Conservation (phyloP, 2,329 filamentous ascomycete species). For the Neopestalotiopsis rosae region DNA sequence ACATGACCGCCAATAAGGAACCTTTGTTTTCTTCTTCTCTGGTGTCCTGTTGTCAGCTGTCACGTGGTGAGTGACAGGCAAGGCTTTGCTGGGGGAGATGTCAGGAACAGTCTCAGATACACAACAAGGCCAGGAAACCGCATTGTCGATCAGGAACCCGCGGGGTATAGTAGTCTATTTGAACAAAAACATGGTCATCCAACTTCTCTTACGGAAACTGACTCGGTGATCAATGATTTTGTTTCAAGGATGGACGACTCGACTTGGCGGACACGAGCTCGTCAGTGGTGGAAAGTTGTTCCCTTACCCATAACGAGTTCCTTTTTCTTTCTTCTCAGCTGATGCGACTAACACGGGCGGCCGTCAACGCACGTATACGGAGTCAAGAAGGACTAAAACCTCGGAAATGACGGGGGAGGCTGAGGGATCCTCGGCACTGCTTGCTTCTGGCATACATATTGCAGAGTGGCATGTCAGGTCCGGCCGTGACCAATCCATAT, state of each 20-base stretch:
- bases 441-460: background rate
- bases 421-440: background rate
- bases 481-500: background rate
- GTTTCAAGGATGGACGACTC: background rate
- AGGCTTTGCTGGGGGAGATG: no score
- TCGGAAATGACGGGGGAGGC: background rate
- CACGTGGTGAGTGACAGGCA: background rate
- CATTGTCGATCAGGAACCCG: constrained; percentile 1
- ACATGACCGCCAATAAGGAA: background rate
- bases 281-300: constrained; percentile 14
- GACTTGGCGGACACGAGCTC: background rate
- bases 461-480: background rate
- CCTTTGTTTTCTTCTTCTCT: background rate
- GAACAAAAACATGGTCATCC: background rate
- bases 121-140: background rate
- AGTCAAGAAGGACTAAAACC: background rate
- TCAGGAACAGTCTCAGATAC: background rate
- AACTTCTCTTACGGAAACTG: background rate
- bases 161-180: background rate
- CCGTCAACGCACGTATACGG: background rate
- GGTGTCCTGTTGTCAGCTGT: background rate
- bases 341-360: background rate
- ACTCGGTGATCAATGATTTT: background rate
- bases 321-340: background rate
- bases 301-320: background rate